Percentiles rank a stretch among this genome's conserved stretches.
Conservation (phyloP, 164 flowering plant species). For the Euptelea pleiosperma region DNA sequence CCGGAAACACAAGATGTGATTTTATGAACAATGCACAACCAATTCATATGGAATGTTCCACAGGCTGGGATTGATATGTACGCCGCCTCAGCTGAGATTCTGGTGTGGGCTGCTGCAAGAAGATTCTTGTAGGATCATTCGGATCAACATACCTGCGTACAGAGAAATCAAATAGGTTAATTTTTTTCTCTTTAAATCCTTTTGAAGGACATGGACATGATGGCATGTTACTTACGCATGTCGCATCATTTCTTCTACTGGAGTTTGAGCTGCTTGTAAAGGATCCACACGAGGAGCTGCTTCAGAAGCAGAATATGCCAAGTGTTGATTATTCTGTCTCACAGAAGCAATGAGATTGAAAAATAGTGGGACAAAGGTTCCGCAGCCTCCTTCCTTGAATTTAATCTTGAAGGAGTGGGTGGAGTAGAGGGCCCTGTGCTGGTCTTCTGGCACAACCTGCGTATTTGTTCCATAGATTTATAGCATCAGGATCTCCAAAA, state of each 20-base stretch:
- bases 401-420: conserved; percentile 85
- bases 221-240: conserved; percentile 77
- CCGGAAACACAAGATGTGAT: too few species aligned
- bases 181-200: too few species aligned
- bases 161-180: background rate
- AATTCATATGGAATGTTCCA: conserved; percentile 24
- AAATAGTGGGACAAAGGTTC: conserved; percentile 88
- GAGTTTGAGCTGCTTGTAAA: conserved; percentile 82
- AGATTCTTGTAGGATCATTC: conserved; percentile 88
- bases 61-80: conserved; percentile 55
- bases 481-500: conserved; percentile 3
- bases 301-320: conserved; percentile 14
- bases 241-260: conserved; percentile 98
- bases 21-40: too few species aligned
- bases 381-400: conserved; percentile 99
- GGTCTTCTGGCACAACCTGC: conserved; percentile 83
- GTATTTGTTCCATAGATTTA: background rate
- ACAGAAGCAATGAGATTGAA: conserved; percentile 74
- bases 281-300: conserved; percentile 63
- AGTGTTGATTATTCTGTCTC: conserved; percentile 60
- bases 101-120: conserved; percentile 75
- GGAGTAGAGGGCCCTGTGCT: conserved; percentile 82
- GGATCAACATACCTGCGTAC: conserved; percentile 90
- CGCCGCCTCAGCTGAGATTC: conserved; percentile 87
- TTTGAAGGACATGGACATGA: too few species aligned